Percentiles rank a stretch among this genome's conserved stretches.
phyloP scores from a whole-genome alignment of 345 rosid species.

The Leavenworthia alabamica region DNA sequence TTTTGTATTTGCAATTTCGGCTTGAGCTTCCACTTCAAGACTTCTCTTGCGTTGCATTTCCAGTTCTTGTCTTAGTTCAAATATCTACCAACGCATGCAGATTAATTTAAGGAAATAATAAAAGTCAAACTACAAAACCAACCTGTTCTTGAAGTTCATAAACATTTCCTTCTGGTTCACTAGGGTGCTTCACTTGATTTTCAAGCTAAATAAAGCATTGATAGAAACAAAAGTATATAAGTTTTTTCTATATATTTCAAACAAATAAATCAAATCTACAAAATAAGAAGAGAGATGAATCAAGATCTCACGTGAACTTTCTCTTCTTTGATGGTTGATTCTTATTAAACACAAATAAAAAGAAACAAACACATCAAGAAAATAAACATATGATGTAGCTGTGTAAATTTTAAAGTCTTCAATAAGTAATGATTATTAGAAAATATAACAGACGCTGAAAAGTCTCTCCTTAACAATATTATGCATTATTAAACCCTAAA shows the following conservation, averaged over 20 bases:
- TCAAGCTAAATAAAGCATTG: slow-evolving; percentile 10
- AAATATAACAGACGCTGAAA: background rate
- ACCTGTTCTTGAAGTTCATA: slow-evolving; percentile 37
- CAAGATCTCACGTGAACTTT: background rate
- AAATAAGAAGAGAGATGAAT: background rate
- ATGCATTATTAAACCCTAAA: background rate
- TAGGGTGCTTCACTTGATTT: slow-evolving; percentile 5
- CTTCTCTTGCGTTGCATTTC: slow-evolving; percentile 29
- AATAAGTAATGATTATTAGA: background rate
- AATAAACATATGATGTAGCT: background rate
- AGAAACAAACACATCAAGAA: background rate
- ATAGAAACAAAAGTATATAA: background rate
- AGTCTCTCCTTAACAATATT: background rate
- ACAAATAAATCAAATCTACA: background rate
- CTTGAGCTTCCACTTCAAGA: slow-evolving; percentile 22
- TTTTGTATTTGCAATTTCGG: slow-evolving; percentile 24
- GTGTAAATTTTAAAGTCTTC: background rate
- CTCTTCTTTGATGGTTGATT: background rate
- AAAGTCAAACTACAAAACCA: background rate
- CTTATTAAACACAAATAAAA: too few species aligned
- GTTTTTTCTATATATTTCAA: background rate
- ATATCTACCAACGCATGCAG: slow-evolving; percentile 18
- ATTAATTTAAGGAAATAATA: background rate
- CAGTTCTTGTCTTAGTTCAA: slow-evolving; percentile 25
- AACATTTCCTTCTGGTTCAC: slow-evolving; percentile 6